Base-by-base conservation (phyloP, 2,329 filamentous ascomycete species). In the Fusarium neocosmosporiellum region DNA sequence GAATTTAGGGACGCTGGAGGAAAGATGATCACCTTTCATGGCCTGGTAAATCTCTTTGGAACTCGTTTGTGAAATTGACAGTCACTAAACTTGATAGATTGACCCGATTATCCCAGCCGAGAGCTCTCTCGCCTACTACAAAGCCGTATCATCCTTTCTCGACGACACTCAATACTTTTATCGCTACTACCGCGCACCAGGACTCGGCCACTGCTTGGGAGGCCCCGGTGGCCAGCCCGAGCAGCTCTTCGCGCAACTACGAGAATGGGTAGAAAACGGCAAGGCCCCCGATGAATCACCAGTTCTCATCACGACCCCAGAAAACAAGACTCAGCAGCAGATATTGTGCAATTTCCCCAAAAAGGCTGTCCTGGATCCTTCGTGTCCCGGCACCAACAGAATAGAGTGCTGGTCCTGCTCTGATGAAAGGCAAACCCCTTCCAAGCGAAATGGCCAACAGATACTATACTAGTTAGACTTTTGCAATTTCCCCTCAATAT, bases 271-370 rank as follows among this genome's bases (percentile, higher is more conserved):
- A 6, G 80, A 82, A 58, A 70, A 81, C 7, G 79, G 78, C 8
- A 74, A 67, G 18, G 71, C 70, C 0, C 80, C 80, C 1, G 75
- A 79, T 9, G 65, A 29, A 5, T 53, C 60, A 24, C 53, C 43
- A 0, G 71, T 75, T 11, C 41, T 22, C 20, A 54, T 73, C 34
- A 65, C 58, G 9, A 39, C 53, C 2, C 31, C 39, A 16, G 64
- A 63, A n/a, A 66, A 64, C 16, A 53, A 14, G 22, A 62, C 33
- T 2, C 62, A 83, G 39, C 77, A 79, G 39, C 79, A 84, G 24
- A 78, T 78, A 20, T 74, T 87, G 62, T 87, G 86, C 71, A 77
- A 77, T 43, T 81, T 78, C 64, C 77, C 78, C 3, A 71, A 76
- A 50, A 75, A 74, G 16, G 69, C 79, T 69, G 75, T 22, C 73